Percentiles rank a stretch among this genome's conserved stretches.
Conservation (phyloP, 148 eudicot genomes). For the Pharnaceum exiguum region DNA sequence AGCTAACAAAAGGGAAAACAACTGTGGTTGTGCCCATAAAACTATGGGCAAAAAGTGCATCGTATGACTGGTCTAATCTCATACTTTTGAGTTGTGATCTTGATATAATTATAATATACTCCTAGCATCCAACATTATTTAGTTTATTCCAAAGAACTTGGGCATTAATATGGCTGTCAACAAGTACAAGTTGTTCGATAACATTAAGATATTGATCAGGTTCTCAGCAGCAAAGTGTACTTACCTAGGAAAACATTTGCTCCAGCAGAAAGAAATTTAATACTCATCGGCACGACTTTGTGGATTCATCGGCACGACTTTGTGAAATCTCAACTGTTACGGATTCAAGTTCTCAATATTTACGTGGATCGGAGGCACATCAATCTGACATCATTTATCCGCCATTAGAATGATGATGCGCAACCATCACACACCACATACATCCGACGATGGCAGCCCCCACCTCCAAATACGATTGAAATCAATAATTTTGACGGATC, state of each 20-base stretch:
- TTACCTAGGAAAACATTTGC: conserved; percentile 29
- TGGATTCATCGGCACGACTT: too few relatives aligned
- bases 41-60: conserved; percentile 7
- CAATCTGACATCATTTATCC: too few relatives aligned
- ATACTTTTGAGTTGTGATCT: conserved; percentile 1
- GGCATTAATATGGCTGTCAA: conserved; percentile 14
- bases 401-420: too few relatives aligned
- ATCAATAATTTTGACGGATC: too few relatives aligned
- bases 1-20: too few relatives aligned
- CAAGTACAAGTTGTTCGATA: conserved; percentile 21
- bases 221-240: conserved; percentile 19
- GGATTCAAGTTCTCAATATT: too few relatives aligned
- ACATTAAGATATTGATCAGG: background rate
- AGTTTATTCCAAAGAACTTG: conserved; percentile 18
- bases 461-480: too few relatives aligned
- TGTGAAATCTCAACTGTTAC: too few relatives aligned
- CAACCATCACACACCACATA: too few relatives aligned
- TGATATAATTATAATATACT: conserved; percentile 17
- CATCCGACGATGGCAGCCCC: too few relatives aligned
- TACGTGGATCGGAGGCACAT: too few relatives aligned
- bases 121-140: background rate
- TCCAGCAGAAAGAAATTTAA: conserved; percentile 8
- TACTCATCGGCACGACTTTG: too few relatives aligned
- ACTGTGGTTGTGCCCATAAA: conserved; percentile 3
- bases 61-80: conserved; percentile 1